Conservation (phyloP, 2,329 filamentous ascomycete genomes). For the Lachnellula occidentalis region DNA sequence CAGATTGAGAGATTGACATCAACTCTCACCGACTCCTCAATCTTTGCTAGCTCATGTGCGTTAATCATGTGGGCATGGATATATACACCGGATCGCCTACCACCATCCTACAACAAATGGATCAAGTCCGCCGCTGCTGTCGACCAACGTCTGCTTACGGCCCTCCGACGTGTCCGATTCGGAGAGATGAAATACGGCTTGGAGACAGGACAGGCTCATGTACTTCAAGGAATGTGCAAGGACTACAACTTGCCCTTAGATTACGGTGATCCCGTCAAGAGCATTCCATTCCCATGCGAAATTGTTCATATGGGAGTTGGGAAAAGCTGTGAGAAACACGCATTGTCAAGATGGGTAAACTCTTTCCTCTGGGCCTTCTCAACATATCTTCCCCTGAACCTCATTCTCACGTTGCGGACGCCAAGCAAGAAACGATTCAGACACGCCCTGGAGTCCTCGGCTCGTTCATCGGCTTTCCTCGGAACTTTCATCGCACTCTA, state of each 20-base stretch:
- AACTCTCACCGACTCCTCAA: conserved; percentile 54
- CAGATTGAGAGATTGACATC: conserved; percentile 34
- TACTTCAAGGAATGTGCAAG: conserved; percentile 66
- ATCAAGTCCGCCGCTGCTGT: conserved; percentile 72
- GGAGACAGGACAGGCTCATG: conserved; percentile 62
- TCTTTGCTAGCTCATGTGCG: conserved; percentile 68
- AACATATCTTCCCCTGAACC: conserved; percentile 71
- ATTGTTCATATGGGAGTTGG: conserved; percentile 78
- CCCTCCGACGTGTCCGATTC: conserved; percentile 60
- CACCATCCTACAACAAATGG: conserved; percentile 73
- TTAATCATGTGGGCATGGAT: conserved; percentile 90
- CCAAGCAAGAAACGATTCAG: conserved; percentile 40
- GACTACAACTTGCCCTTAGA: conserved; percentile 63
- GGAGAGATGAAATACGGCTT: conserved; percentile 65
- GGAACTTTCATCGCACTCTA: conserved; percentile 73
- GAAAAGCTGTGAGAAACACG: conserved; percentile 69
- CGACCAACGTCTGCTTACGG: conserved; percentile 67
- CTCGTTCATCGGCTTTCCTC: conserved; percentile 71
- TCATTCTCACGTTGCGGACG: conserved; percentile 54
- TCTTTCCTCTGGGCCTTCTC: conserved; percentile 70
- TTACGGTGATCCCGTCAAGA: conserved; percentile 67
- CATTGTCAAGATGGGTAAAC: conserved; percentile 58
- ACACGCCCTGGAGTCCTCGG: conserved; percentile 52
- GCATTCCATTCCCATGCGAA: conserved; percentile 73
- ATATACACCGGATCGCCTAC: conserved; percentile 66